Evolutionary conservation across 805 yeast genomes (phyloP), one percentile per base, ranked within the genome.

Genomic region (Zygoascus tannicola): DNA sequence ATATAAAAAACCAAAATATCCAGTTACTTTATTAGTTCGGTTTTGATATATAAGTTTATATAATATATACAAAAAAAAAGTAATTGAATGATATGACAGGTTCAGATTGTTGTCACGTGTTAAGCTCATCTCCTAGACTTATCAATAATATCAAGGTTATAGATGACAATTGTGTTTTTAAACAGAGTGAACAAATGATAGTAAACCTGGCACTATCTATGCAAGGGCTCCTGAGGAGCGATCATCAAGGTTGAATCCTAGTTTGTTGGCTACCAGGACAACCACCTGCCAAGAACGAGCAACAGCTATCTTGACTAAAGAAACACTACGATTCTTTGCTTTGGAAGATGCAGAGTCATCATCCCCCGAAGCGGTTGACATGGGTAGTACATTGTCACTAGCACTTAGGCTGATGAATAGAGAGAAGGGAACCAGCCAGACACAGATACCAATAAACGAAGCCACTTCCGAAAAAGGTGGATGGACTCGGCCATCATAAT

Each of bases 401-500:
- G 97, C 97, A 58, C 94, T 84, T 47, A 92, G 69, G 23, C 95
- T 81, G 15, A 92, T 90, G 62, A 92, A 90, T 45, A 92, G 69
- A 3, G 95, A 80, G 61, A 92, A 86, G 28, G 98, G 98, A 22
- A 92, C 75, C 47, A 90, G 72, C 98, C 98, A 92, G 16, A 92
- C 80, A 55, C 92, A 80, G 35, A 92, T 65, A 1, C 96, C 98
- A 59, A 92, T 88, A 62, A 92, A 92, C 2, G 96, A 82, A n/a
- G 96, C 85, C 3, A 92, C 85, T 59, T 92, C 95, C 1, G 87
- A 70, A 57, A 90, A 90, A 10, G 82, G 71, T 1, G 95, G 94
- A 43, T 85, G 74, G 38, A 76, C 74, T 12, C 82, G 83, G 70
- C 40, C 84, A 73, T 51, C 66, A 70, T 56, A 80, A 66, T 53